Base-by-base conservation (phyloP, 352 stramenopile species). In the Globisporangium camurandrum region DNA sequence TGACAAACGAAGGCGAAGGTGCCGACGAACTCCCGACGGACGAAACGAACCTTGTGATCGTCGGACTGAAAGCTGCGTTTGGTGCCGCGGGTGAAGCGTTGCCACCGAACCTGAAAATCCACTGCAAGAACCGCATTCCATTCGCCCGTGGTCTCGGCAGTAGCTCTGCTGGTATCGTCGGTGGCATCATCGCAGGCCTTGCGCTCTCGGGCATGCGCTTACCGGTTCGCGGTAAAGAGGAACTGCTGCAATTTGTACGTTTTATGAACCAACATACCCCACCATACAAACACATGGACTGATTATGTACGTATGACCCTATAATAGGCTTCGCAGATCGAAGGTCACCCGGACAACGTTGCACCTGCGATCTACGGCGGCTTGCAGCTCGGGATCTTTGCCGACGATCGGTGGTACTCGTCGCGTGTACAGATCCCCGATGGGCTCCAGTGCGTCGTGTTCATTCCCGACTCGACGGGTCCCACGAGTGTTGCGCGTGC, bases 321-420 rank as follows among this genome's bases (percentile, higher is more conserved):
- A 2, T n/a, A 33, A 8, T 26, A 47, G 57, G 94, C 97, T 12
- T 97, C 95, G 8, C 88, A 89, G 56, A 99, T 99, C 54, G 97
- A 99, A 57, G 96, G 96, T 19, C 97, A 99, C 76, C 97, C 97
- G 1, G 97, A 99, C 72, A 99, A 99, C 64, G 97, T 99, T 14
- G 96, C 97, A 40, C 97, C 97, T 0, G 96, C 93, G 14, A 98
- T 99, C 63, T 99, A 99, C 63, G 97, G 97, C 48, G 97, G 96
- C 22, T 85, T 98, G 57, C 97, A 99, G 79, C 80, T 99, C 55
- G 83, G 83, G 27, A 90, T 93, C 54, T 82, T 84, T 43, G 97
- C 94, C 39, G 95, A 98, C 54, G 82, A 96, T 52, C 92, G 95
- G 47, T 99, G 96, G 96, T 88, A 97, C 53, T 98, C 95, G 12